Conservation (phyloP, 768 basidiomycete genomes). For the Termitomyces sp. region DNA sequence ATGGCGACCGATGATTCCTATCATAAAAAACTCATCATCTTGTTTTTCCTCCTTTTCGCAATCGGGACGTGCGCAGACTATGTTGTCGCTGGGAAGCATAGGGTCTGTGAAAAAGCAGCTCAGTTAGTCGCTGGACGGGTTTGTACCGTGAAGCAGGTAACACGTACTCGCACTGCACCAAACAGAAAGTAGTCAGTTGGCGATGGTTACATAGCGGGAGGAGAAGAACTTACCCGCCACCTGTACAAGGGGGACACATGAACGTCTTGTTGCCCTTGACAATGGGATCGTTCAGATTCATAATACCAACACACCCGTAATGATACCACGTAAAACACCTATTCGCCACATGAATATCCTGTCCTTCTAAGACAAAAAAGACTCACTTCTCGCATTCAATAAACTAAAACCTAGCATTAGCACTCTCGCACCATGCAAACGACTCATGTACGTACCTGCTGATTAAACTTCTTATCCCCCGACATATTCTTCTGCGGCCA, state of each 20-base stretch:
- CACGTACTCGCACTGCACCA: slow-evolving; percentile 12
- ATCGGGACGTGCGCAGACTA: slow-evolving; percentile 24
- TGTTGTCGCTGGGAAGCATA: slow-evolving; percentile 1
- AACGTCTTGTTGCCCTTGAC: slow-evolving; percentile 27
- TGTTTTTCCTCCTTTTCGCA: slow-evolving; percentile 19
- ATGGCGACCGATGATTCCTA: slow-evolving; percentile 29
- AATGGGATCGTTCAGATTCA: slow-evolving; percentile 29
- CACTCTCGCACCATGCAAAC: neutral
- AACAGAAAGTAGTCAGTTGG: neutral
- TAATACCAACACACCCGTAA: slow-evolving; percentile 45
- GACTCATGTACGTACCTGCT: slow-evolving; percentile 21
- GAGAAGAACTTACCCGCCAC: slow-evolving; percentile 23
- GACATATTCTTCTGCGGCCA: slow-evolving; percentile 25
- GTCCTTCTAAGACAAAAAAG: neutral
- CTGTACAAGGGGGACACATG: slow-evolving; percentile 39
- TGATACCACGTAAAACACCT: slow-evolving; percentile 50
- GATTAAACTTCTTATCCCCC: slow-evolving; percentile 23
- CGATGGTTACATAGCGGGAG: neutral
- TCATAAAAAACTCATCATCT: slow-evolving; percentile 25
- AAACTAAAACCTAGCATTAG: slow-evolving; percentile 17
- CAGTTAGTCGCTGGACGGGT: slow-evolving; percentile 1
- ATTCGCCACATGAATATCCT: neutral
- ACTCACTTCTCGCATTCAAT: slow-evolving; percentile 14
- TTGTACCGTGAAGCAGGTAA: neutral
- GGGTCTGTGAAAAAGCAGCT: slow-evolving; percentile 4